phyloP scores from a whole-genome alignment of 176 grass and related monocot genomes.

The Thinopyrum elongatum region DNA sequence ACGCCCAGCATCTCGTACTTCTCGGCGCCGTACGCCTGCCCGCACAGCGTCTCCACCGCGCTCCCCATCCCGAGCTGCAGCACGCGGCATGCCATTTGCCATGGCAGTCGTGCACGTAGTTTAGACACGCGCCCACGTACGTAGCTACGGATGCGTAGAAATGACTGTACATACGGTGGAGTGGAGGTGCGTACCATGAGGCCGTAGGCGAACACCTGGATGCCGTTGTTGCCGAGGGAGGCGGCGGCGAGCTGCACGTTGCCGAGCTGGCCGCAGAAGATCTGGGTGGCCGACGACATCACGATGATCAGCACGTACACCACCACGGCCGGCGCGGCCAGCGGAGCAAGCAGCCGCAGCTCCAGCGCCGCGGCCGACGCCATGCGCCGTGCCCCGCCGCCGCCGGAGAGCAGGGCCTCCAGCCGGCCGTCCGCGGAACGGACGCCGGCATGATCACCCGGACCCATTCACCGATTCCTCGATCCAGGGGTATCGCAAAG shows the following conservation, averaged over 20 bases:
- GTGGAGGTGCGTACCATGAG: slow-evolving; percentile 42
- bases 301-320: slow-evolving; percentile 73
- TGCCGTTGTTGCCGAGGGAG: slow-evolving; percentile 78
- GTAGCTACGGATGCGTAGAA: background rate
- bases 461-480: background rate
- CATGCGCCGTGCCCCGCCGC: slow-evolving; percentile 17
- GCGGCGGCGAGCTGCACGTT: slow-evolving; percentile 76
- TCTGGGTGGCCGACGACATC: slow-evolving; percentile 61
- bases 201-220: slow-evolving; percentile 76
- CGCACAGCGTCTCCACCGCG: slow-evolving; percentile 91
- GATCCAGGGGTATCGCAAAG: background rate
- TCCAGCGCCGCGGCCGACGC: slow-evolving; percentile 36
- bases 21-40: slow-evolving; percentile 75
- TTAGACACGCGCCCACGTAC: background rate
- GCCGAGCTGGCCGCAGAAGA: slow-evolving; percentile 73
- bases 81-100: background rate
- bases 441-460: background rate
- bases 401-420: slow-evolving; percentile 50
- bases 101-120: background rate
- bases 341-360: slow-evolving; percentile 43
- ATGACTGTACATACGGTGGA: background rate
- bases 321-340: slow-evolving; percentile 52
- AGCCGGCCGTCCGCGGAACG: slow-evolving; percentile 27
- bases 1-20: slow-evolving; percentile 86
- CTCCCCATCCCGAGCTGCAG: slow-evolving; percentile 86